Conservation (phyloP, 1,284 basidiomycete species). For the Gomphus sp. region DNA sequence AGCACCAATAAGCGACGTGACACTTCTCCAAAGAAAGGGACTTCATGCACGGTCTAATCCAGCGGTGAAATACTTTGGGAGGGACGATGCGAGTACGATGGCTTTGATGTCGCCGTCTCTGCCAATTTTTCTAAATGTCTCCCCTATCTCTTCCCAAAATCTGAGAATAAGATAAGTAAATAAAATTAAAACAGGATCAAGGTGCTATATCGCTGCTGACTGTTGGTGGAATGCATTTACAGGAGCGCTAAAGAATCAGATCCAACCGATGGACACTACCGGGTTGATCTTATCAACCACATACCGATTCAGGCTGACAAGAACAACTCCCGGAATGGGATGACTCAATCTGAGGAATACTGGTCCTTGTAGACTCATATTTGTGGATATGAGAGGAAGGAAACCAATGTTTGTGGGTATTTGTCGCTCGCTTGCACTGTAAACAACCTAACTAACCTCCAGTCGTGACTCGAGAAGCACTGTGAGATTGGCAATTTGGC, state of each 20-base stretch:
- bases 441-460: too few species aligned
- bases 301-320: conserved; percentile 28
- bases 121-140: conserved; percentile 50
- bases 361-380: neutral
- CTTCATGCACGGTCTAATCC: conserved; percentile 65
- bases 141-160: conserved; percentile 64
- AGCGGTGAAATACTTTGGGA: conserved; percentile 71
- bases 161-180: conserved; percentile 26
- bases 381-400: neutral
- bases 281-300: neutral
- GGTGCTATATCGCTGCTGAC: conserved; percentile 24
- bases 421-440: too few species aligned
- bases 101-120: conserved; percentile 52
- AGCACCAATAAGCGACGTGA: neutral
- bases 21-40: neutral
- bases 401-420: too few species aligned
- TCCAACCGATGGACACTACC: neutral
- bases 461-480: too few species aligned
- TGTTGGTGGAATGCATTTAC: conserved; percentile 69
- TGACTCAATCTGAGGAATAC: conserved; percentile 1
- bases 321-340: conserved; percentile 19
- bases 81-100: conserved; percentile 61
- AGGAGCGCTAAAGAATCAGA: conserved; percentile 38
- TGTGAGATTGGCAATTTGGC: neutral
- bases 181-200: neutral